Base-by-base conservation (phyloP, 768 basidiomycete species). In the Mycena metata region DNA sequence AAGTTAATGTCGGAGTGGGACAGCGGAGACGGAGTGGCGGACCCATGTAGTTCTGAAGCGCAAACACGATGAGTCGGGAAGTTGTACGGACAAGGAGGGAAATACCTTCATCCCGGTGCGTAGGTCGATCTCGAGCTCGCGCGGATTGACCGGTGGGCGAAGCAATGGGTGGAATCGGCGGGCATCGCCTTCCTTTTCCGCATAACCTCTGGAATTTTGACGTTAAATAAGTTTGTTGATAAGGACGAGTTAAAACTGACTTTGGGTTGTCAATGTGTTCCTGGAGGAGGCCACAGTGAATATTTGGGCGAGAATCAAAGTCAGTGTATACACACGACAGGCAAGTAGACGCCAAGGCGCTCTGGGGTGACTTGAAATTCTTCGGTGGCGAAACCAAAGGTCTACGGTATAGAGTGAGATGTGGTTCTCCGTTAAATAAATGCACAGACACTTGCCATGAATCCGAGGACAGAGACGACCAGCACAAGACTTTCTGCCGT, bases 251-350 rank as follows among this genome's bases (percentile, higher is more conserved):
- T 8, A 36, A n/a, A 17, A 23, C 33, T 55, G 72, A 87, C 87
- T 90, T 91, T 1, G 92, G 92, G 71, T 93, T 93, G 75, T 94
- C 91, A 70, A 93, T 92, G 73, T 93, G 92, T 81, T 92, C 89
- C 84, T 86, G 69, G 33, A 24, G 15, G 36, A 21, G n/a, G 23
- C 11, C 26, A 50, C 17, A 43, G 43, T 64, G 57, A 60, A 41
- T 49, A 12, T 61, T 17, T 33, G 36, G 41, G 12, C 42, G 19
- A 36, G n/a, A 7, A 41, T 33, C n/a, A 5, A 64, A 42, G 15
- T 15, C 17, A 33, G 11, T 51, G 16, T 52, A n/a, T 45, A 80
- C 84, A 70, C 75, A 87, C 89, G 12, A 89, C 88, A 5, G 91
- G 91, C 2, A 92, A 84, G 77, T 93, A 93, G n/a, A 91, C 90